Evolutionary conservation across 108 stramenopile species (phyloP).

Genomic region (Cyclotella baltica): DNA sequence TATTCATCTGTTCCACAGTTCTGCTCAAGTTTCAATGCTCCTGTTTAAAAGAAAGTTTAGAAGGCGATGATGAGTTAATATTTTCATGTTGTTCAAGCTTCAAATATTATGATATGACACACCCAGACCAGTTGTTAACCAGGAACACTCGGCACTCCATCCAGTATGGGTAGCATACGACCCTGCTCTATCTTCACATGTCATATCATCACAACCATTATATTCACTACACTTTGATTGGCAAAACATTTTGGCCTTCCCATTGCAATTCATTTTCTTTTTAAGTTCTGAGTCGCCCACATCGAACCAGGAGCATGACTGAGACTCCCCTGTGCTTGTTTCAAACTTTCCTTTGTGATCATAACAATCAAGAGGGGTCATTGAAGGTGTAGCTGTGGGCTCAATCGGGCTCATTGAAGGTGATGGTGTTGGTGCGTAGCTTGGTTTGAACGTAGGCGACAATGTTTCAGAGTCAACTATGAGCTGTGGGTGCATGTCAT

Average conservation of each 20-base stretch:
- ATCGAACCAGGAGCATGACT: slow-evolving; percentile 50
- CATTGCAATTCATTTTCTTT: slow-evolving; percentile 47
- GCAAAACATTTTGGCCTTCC: slow-evolving; percentile 31
- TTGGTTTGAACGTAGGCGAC: slow-evolving; percentile 28
- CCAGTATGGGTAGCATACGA: slow-evolving; percentile 39
- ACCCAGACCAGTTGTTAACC: slow-evolving; percentile 42
- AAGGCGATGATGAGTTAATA: not conserved
- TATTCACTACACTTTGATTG: slow-evolving; percentile 35
- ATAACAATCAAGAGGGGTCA: slow-evolving; percentile 31
- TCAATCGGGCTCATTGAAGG: slow-evolving; percentile 22
- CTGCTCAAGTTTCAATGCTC: slow-evolving; percentile 32
- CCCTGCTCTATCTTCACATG: slow-evolving; percentile 40
- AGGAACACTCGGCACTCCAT: slow-evolving; percentile 39
- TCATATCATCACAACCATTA: slow-evolving; percentile 43
- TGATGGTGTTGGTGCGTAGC: not conserved
- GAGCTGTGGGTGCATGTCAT: slow-evolving; percentile 36
- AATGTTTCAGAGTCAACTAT: slow-evolving; percentile 35
- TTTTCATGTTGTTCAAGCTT: not conserved
- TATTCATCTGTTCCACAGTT: slow-evolving; percentile 37
- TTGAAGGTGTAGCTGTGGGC: not conserved
- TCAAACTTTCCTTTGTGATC: slow-evolving; percentile 33
- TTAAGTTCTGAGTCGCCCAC: slow-evolving; percentile 30
- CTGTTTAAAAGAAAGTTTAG: not conserved
- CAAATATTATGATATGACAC: not conserved
- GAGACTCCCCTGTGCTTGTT: slow-evolving; percentile 31